Evolutionary conservation across 2,329 filamentous ascomycete species (phyloP), one percentile per base, ranked within the genome.

Genomic region (Aspergillus caelatus): DNA sequence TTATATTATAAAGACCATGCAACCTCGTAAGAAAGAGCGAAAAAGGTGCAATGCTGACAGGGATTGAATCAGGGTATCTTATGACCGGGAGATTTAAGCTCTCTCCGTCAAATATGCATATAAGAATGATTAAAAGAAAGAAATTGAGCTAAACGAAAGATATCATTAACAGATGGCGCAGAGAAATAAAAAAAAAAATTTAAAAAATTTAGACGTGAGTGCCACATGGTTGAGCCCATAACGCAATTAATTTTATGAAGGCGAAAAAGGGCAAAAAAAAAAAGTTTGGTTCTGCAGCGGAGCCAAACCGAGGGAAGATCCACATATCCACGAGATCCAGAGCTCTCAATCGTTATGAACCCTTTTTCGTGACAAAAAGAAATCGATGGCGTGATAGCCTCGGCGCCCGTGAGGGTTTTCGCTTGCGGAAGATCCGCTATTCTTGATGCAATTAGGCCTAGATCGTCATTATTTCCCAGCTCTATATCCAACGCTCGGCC

Each of bases 311-410:
- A 48, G 23, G 19, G 60, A 60, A 60, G 56, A 32, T 63, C 45
- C 53, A 32, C 32, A 26, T 26, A 26, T 26, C 26, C 26, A 26
- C 26, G 23, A 54, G 65, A 65, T 61, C 62, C 62, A 63, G 59
- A 60, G 39, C 19, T 57, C 26, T 26, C 26, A 26, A 50, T 57
- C 60, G 55, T 19, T 56, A 28, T 21, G 26, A 43, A 10, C 19
- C 2, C 10, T 46, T 54, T 53, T 39, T 57, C 53, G 64, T 73
- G 71, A 74, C 70, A 73, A 68, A 72, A 62, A 19, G 61, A 72
- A 73, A 72, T 50, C 58, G 58, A 73, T 70, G 68, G 72, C 72
- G 72, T 70, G 48, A 19, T 52, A 32, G 28, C 4, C 32, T 30
- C 36, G 19, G 11, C 30, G 41, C 28, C 23, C n/a, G 53, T 57